Base-by-base conservation (phyloP, 768 basidiomycete species). In the Podaxis sp. region DNA sequence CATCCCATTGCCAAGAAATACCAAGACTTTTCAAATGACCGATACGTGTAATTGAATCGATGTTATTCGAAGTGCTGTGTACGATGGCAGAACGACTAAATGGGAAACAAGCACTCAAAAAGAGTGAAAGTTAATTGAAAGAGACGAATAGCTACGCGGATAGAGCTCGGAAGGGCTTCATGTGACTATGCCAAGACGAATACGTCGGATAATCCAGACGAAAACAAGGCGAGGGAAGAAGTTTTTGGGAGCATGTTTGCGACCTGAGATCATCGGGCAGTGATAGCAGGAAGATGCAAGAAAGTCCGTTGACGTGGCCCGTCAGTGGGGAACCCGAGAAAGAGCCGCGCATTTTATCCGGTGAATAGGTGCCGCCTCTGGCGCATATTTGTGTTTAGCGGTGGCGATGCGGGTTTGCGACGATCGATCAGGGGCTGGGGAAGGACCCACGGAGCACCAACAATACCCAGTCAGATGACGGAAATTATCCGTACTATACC, bases 321-420 rank as follows among this genome's bases (percentile, higher is more conserved):
- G 19, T 50, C 47, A 56, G 46, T 49, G 49, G 33, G 51, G 40
- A 43, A 52, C 64, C 72, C 72, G 72, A 73, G 57, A 63, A 66
- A 72, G 61, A 63, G 54, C 73, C 73, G 73, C 2, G 54, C 25
- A 61, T 67, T 73, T 73, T 72, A 65, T 69, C 73, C 71, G 70
- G 70, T 59, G 57, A 64, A 50, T 43, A 49, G 59, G 13, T n/a
- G 40, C 25, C 25, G 15, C 33, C 41, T 49, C 15, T 11, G 24
- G 3, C 8, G 22, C 12, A 49, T 57, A 41, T 36, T 50, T n/a
- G 33, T 17, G 29, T 22, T 53, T 43, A 19, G 53, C 11, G 53
- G n/a, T 7, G 51, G 38, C 51, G 17, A 33, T 37, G 59, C 24
- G 51, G 36, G 8, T 19, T n/a, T 36, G n/a, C 22, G 36, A 17